A percentile compares a stretch with the other conserved stretches of the same genome.
These are phyloP conservation scores for Bruguiera gymnorhiza DNA, from an alignment of 345 rosid species.

Conservation along the genomic window DNA sequence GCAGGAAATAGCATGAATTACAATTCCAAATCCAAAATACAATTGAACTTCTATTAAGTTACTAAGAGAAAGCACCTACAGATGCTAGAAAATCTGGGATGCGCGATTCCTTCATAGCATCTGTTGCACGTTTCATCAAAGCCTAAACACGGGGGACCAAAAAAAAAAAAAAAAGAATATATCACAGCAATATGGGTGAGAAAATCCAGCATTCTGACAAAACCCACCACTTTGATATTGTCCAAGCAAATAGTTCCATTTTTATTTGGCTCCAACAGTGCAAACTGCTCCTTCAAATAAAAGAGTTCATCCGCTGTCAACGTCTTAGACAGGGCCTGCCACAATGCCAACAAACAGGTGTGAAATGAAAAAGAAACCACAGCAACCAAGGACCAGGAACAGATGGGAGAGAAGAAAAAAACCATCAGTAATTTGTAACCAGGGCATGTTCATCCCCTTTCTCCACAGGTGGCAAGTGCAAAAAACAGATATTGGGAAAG, in stretches of 20 bases:
- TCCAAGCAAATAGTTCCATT: constrained; percentile 64
- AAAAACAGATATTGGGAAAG: too few species aligned
- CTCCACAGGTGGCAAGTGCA: too few species aligned
- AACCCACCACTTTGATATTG: constrained; percentile 59
- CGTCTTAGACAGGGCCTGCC: constrained; percentile 87
- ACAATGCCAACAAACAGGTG: constrained; percentile 9
- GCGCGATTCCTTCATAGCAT: constrained; percentile 89
- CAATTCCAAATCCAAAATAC: not conserved
- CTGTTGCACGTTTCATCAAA: constrained; percentile 77
- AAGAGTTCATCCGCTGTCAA: constrained; percentile 57
- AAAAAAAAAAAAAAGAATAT: not conserved
- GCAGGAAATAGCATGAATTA: not conserved
- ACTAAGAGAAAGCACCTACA: constrained; percentile 35
- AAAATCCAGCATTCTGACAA: not conserved
- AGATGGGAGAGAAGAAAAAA: not conserved
- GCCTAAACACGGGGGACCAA: constrained; percentile 48
- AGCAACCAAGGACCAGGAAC: not conserved
- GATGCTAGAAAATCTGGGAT: constrained; percentile 82
- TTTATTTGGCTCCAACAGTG: constrained; percentile 63
- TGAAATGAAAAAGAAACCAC: not conserved
- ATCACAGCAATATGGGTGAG: constrained; percentile 3
- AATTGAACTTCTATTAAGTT: not conserved
- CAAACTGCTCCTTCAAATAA: constrained; percentile 75
- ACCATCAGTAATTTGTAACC: too few species aligned
- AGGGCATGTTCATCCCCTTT: too few species aligned